Evolutionary conservation across 768 basidiomycete genomes (phyloP).

Genomic region (Trametes cubensis): DNA sequence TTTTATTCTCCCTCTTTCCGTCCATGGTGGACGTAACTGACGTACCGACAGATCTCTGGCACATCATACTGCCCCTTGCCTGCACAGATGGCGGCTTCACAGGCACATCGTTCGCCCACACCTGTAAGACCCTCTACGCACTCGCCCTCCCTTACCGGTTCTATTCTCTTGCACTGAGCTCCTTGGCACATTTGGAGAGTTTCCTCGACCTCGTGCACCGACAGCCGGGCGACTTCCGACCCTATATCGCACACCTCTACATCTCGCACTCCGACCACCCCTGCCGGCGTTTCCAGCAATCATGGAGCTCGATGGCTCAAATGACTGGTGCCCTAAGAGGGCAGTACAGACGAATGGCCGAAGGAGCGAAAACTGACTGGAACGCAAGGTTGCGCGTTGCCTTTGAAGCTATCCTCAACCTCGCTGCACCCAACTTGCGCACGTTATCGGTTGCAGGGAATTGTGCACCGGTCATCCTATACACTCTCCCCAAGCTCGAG

Average conservation of each 20-base stretch:
- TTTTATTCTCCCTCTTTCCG: too few relatives aligned
- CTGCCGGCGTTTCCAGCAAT: not conserved
- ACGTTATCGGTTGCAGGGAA: slow-evolving; percentile 2
- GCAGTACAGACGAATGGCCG: not conserved
- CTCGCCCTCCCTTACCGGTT: slow-evolving; percentile 7
- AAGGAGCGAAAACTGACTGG: not conserved
- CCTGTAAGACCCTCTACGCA: slow-evolving; percentile 3
- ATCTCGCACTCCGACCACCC: not conserved
- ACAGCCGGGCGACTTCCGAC: not conserved
- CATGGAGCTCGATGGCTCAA: not conserved
- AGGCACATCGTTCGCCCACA: slow-evolving; percentile 11
- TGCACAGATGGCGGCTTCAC: slow-evolving; percentile 12
- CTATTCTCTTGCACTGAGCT: not conserved
- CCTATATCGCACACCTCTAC: slow-evolving; percentile 6
- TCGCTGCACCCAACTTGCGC: not conserved
- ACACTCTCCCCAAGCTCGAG: not conserved
- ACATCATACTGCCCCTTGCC: not conserved
- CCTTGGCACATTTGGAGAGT: not conserved
- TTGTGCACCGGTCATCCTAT: not conserved
- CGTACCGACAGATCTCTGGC: slow-evolving; percentile 1
- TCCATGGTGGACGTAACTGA: not conserved
- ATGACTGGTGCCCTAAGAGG: not conserved
- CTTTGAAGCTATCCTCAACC: not conserved
- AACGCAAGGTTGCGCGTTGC: not conserved
- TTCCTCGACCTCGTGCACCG: not conserved